Evolutionary conservation across 1,284 basidiomycete genomes (phyloP).

Genomic region (Cutaneotrichosporon cutaneum): DNA sequence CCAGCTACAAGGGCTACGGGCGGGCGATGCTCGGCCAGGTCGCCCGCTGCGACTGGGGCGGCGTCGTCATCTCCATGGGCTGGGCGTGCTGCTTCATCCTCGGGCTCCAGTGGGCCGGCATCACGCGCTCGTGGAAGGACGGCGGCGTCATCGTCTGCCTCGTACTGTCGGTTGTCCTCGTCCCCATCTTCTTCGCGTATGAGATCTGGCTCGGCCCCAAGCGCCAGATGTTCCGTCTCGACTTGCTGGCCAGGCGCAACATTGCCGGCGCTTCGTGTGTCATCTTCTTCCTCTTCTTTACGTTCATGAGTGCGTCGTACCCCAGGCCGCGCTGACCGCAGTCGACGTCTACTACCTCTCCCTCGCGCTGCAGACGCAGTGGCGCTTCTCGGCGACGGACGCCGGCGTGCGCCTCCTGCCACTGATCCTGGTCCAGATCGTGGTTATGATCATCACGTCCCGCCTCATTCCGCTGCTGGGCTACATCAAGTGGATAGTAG

Average conservation of each 20-base stretch:
- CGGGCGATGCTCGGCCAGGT: constrained; percentile 40
- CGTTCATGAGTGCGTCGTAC: constrained; percentile 41
- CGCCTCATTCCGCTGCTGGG: constrained; percentile 45
- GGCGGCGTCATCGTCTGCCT: constrained; percentile 50
- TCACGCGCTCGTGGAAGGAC: constrained; percentile 48
- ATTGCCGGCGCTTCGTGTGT: constrained; percentile 26
- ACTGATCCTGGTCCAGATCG: constrained; percentile 48
- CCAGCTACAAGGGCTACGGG: constrained; percentile 43
- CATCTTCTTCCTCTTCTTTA: constrained; percentile 34
- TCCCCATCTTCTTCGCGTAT: constrained; percentile 44
- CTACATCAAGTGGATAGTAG: constrained; percentile 47
- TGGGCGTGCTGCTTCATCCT: constrained; percentile 45
- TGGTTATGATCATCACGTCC: constrained; percentile 43
- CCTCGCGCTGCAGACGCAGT: constrained; percentile 45
- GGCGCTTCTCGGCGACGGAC: constrained; percentile 46
- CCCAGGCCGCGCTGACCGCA: constrained; percentile 39
- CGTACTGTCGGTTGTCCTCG: constrained; percentile 47
- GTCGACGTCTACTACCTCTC: constrained; percentile 45
- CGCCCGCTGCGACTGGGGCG: constrained; percentile 49
- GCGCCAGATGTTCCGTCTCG: constrained; percentile 52
- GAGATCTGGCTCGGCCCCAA: constrained; percentile 48
- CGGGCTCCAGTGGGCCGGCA: constrained; percentile 49
- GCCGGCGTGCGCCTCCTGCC: constrained; percentile 50
- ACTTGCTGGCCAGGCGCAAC: constrained; percentile 46
- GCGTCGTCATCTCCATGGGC: constrained; percentile 39